Evolutionary conservation across 495 filamentous ascomycete genomes (phyloP), one percentile per base, ranked within the genome.

Genomic region (Hyphodiscus hymeniophilus): DNA sequence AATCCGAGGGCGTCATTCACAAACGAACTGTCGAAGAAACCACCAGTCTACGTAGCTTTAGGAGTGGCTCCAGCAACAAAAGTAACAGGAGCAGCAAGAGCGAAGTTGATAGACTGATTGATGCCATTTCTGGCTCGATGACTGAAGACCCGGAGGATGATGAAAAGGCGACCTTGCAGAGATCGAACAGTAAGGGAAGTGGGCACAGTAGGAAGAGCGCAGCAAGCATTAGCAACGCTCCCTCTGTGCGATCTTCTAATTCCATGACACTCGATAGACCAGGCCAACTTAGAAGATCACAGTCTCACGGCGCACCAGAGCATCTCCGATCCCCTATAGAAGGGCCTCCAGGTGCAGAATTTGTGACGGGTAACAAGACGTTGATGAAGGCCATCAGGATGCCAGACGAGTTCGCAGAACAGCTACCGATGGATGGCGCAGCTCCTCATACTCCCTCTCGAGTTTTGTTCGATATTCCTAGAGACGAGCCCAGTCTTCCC

Each of bases 21-120:
- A 58, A 43, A 28, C 63, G 60, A 36, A 73, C 65, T 45, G 43
- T 62, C 15, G 69, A 71, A 13, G 69, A 71, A 18, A 58, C 58
- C 0, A 56, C 53, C 13, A 80, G 76, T 45, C 46, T 70, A 7
- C 61, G 63, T 13, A 82, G 79, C 55, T 60, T 75, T 18, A 71
- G 61, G 38, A 85, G 79, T 52, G 68, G 58, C 12, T 61, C 57
- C 3, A 84, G 77, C 55, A 62, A 50, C 20, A 63, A 56, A 41
- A 79, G 77, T 53, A 65, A 57, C 28, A 74, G 60, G 43, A 85
- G 81, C 51, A 65, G 58, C 10, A 73, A 68, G 59, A 87, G 83
- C 52, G 84, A 88, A 30, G 82, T 83, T 1, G 84, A 90, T 54
- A 63, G 84, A 20, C 67, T 89, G 2, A 89, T 89, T 39, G 82